Base-by-base conservation (phyloP, 1,284 basidiomycete species). In the Xerocomus nothofagi region DNA sequence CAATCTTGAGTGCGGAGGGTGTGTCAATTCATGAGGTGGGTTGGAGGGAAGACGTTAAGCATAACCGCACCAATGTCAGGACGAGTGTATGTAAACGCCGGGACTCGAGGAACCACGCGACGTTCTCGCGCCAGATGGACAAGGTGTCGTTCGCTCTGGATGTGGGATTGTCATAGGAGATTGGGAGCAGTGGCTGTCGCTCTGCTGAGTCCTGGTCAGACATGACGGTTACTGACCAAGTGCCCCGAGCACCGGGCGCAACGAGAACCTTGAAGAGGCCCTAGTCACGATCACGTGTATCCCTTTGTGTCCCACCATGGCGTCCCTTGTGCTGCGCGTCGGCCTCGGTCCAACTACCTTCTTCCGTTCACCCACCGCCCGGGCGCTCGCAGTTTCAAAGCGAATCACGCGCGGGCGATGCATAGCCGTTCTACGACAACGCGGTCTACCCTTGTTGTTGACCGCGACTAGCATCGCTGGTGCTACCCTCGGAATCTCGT, bases 81-180 rank as follows among this genome's bases (percentile, higher is more conserved):
- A 89, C 74, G 27, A 74, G 61, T 57, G 75, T 78, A 68, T 88
- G 86, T 30, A 84, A 70, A 26, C 57, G 53, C 17, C 60, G 60
- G 40, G 78, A 77, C 56, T 88, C 83, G 24, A 89, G 75, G 39
- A 78, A 57, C 26, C 72, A 59, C 5, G 74, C 79, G 6, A 74
- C 69, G 36, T 68, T 68, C 49, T 69, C 65, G 46, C 72, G 74
- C 60, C 64, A 73, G 27, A 51, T 54, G 3, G 43, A 45, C 40
- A 63, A 44, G 21, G 53, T 38, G 49, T 62, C 37, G 44, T 44
- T 29, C 27, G 44, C 48, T 37, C 54, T 54, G 53, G 54, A 42
- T 39, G 50, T 53, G 17, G 54, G 39, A 27, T 53, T 53, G 11
- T 65, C 62, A 20, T 55, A 48, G 5, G 62, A 45, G 1, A 71